Conservation (phyloP, 1,284 basidiomycete species). For the Apiotrichum akiyoshidainum region DNA sequence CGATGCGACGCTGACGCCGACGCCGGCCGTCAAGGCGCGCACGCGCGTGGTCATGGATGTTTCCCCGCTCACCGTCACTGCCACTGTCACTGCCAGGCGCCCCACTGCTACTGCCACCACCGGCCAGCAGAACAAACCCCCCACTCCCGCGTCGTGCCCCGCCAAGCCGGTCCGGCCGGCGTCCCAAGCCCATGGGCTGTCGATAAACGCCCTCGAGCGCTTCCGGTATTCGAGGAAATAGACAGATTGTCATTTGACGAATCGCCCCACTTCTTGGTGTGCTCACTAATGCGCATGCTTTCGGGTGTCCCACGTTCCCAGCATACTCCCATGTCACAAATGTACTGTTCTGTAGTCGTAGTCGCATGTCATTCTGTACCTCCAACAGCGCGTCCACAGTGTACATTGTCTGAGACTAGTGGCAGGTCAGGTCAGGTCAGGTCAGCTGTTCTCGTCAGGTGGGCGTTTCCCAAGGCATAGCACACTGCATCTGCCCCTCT, state of each 20-base stretch:
- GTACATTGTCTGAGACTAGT: too few species aligned
- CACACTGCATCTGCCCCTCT: constrained; percentile 21
- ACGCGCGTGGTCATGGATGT: too few species aligned
- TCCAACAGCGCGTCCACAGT: neutral
- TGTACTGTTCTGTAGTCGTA: neutral
- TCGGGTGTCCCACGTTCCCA: neutral
- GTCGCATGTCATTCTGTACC: neutral
- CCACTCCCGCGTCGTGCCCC: too few species aligned
- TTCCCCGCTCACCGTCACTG: too few species aligned
- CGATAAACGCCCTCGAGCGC: constrained; percentile 17
- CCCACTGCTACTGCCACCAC: neutral
- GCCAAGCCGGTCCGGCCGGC: neutral
- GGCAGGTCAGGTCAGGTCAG: neutral
- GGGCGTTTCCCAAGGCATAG: constrained; percentile 10
- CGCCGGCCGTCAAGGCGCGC: too few species aligned
- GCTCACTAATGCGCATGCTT: too few species aligned
- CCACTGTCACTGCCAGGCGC: too few species aligned
- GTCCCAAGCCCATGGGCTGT: constrained; percentile 10
- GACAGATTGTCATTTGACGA: neutral
- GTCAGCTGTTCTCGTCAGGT: neutral
- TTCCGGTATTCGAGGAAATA: constrained; percentile 16
- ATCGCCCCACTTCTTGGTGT: neutral
- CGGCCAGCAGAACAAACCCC: too few species aligned
- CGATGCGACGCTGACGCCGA: neutral
- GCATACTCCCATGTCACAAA: neutral